phyloP scores from a whole-genome alignment of 148 eudicot genomes.

The Arbutus unedo region DNA sequence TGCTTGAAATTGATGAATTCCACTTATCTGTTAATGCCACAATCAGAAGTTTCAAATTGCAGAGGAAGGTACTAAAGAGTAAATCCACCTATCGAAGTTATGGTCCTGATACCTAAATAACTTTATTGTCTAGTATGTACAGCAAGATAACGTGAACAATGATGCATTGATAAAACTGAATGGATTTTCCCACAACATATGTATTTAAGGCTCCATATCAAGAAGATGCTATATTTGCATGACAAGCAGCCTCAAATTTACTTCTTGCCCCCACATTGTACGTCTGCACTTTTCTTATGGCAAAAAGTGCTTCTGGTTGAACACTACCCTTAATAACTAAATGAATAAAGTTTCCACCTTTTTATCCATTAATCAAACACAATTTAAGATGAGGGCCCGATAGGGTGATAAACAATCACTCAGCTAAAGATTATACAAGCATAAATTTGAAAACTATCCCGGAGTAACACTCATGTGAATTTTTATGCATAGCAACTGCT shows the following conservation, averaged over 20 bases:
- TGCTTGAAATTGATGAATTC: slow-evolving; percentile 34
- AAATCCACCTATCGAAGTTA: neutral
- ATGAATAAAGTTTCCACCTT: neutral
- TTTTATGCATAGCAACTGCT: neutral
- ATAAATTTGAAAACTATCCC: neutral
- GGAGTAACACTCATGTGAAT: neutral
- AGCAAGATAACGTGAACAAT: neutral
- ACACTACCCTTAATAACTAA: neutral
- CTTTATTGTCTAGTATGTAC: neutral
- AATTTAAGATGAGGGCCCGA: neutral
- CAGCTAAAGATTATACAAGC: neutral
- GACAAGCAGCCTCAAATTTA: neutral
- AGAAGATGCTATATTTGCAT: neutral
- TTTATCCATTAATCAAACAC: neutral
- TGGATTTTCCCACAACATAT: neutral
- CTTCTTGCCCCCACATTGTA: neutral
- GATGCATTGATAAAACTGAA: neutral
- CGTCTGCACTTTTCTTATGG: neutral
- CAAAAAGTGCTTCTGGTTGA: neutral
- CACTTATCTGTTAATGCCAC: slow-evolving; percentile 23
- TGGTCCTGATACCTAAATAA: neutral
- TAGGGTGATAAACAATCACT: neutral
- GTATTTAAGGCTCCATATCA: neutral
- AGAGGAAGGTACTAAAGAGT: neutral
- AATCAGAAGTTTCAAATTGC: slow-evolving; percentile 9